Evolutionary conservation across 2,329 filamentous ascomycete genomes (phyloP), one percentile per base, ranked within the genome.

Genomic region (Colletotrichum theobromicola): DNA sequence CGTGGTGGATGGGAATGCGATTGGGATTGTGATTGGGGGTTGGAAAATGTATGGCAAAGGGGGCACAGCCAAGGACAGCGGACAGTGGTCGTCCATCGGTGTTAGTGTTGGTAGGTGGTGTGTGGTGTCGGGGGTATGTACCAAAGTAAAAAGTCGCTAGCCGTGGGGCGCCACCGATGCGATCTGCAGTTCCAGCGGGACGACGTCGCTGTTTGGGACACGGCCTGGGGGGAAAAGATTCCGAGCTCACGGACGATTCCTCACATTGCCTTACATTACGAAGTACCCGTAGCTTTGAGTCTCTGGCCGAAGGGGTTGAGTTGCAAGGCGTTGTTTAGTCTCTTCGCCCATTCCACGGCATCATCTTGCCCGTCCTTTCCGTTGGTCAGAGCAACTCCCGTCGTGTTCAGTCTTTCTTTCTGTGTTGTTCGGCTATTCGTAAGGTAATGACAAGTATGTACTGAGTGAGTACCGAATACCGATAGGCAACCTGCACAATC

Each of bases 101-200:
- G 18, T 46, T n/a, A n/a, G 9, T 18, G 9, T 18, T 18, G 30
- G 61, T 26, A 30, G 61, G 61, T 46, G 61, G 58, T 64, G 61
- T 46, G 60, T 34, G 50, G 61, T 46, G 60, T 34, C 34, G 32
- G 32, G 35, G n/a, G 18, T 18, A 8, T 4, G 32, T 35, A 26
- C 60, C 63, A 61, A 57, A 53, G 42, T 34, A 46, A 57, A 57
- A 24, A 24, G n/a, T 28, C 53, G 26, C 53, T 42, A 34, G 63
- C 34, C 53, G 63, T 35, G 57, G 70, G 57, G 34, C 57, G 66
- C 53, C 35, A 24, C 70, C 65, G 70, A 64, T 70, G 65, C 37
- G 50, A 72, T 74, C 71, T 74, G 53, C 67, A 61, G 67, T 72
- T 74, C 53, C 67, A 66, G 67, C 67, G 67, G 71, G 50, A 64